A percentile compares a stretch with the other conserved stretches of the same genome.
phyloP scores from a whole-genome alignment of 2,329 filamentous ascomycete genomes.

The Penicillium janthinellum region DNA sequence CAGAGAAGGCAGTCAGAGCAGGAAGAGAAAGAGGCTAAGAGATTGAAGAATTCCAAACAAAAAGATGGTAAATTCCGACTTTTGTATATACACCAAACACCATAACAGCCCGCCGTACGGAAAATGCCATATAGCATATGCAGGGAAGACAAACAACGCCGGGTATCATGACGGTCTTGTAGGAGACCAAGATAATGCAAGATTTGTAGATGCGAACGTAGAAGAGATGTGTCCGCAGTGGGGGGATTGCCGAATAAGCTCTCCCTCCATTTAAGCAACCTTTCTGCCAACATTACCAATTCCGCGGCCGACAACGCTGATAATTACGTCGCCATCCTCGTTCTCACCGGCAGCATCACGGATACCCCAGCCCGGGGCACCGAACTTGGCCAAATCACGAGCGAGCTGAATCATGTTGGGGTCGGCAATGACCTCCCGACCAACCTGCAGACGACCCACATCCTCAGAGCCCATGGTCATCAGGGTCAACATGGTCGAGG shows the following conservation, averaged over 20 bases:
- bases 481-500: conserved; percentile 74
- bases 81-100: conserved; percentile 12
- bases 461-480: conserved; percentile 99
- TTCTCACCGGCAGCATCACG: conserved; percentile 71
- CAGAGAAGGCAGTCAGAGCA: too few relatives aligned
- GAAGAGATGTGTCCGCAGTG: neutral
- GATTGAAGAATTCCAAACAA: too few relatives aligned
- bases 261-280: conserved; percentile 58
- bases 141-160: conserved; percentile 8
- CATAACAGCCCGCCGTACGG: neutral
- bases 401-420: conserved; percentile 80
- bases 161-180: conserved; percentile 8
- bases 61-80: neutral
- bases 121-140: conserved; percentile 6
- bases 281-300: conserved; percentile 95
- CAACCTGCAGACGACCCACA: conserved; percentile 81
- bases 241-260: neutral
- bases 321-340: conserved; percentile 68
- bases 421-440: conserved; percentile 76
- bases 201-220: neutral
- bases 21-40: too few relatives aligned
- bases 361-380: conserved; percentile 86
- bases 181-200: conserved; percentile 8
- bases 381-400: conserved; percentile 84
- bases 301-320: conserved; percentile 89